Percentiles rank a stretch among this genome's conserved stretches.
phyloP scores from a whole-genome alignment of 1,284 basidiomycete genomes.

The Ceratorhiza oryzae-sativae region DNA sequence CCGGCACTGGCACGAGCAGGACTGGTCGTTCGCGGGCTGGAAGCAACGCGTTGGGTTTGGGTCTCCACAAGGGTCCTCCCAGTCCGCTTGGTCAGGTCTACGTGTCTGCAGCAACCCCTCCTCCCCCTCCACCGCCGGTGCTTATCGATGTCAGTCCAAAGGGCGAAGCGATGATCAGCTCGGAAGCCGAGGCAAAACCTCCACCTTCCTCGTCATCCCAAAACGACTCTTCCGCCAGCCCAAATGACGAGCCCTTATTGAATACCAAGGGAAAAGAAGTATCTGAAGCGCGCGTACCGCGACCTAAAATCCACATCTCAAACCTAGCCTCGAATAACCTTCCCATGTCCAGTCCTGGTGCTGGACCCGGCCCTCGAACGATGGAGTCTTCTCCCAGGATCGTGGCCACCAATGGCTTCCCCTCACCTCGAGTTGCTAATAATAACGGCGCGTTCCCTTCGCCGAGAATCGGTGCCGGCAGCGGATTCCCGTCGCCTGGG shows the following conservation, averaged over 20 bases:
- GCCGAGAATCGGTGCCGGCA: background rate
- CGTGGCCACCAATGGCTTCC: background rate
- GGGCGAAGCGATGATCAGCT: background rate
- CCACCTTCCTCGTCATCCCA: background rate
- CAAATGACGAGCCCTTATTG: background rate
- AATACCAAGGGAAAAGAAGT: background rate
- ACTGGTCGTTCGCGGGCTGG: background rate
- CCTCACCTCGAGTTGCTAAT: background rate
- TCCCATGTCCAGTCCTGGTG: conserved; percentile 26
- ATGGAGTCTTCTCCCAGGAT: conserved; percentile 26
- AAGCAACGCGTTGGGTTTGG: conserved; percentile 9
- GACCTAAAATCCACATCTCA: conserved; percentile 15
- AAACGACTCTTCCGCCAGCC: background rate
- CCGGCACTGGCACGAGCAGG: conserved; percentile 1
- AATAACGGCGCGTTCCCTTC: conserved; percentile 17
- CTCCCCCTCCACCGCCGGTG: background rate
- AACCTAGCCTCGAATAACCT: conserved; percentile 15
- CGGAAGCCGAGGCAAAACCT: background rate
- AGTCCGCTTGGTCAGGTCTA: conserved; percentile 22
- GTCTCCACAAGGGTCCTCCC: background rate
- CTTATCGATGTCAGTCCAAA: background rate
- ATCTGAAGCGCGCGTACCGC: background rate
- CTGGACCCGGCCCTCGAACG: conserved; percentile 30
- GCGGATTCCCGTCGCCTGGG: conserved; percentile 13
- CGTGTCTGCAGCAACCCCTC: background rate